Evolutionary conservation across 352 stramenopile genomes (phyloP), one percentile per base, ranked within the genome.

Genomic region (Pythium pyrilobum): DNA sequence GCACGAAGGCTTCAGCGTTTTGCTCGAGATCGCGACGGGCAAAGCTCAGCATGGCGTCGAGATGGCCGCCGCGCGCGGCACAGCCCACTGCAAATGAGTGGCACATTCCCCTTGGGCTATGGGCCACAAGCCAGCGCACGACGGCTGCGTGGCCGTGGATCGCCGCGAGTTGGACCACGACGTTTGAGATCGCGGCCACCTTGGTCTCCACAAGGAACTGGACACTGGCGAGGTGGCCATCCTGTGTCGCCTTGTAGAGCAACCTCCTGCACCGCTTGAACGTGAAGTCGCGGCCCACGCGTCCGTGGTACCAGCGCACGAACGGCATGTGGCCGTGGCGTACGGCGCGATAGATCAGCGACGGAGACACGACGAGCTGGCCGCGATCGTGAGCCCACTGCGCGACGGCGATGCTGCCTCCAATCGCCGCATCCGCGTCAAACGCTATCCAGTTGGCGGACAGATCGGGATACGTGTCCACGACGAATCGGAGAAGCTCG

Each of bases 131-230:
- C 43, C 43, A 51, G 7, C n/a, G 12, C 6, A 40, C 2, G 20
- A 51, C 10, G 9, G 27, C 27, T 1, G 2, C 13, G 10, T 51
- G 29, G n/a, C 43, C 43, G 4, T 39, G n/a, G 1, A 6, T 16
- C 7, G 43, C 29, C 2, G 43, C 43, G 2, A 6, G 18, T 15
- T 39, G 2, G 0, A 51, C 15, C 7, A 29, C 43, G 2, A 10
- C 3, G 0, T 10, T 4, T 2, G 28, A 29, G 5, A 33, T 7
- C 12, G 39, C 43, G 10, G 28, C 43, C 43, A 28, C 39, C 6
- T 29, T 29, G 18, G 32, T 51, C 43, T 51, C 43, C 2, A 51
- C 29, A 18, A 51, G 15, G 10, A 40, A 51, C 43, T 51, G 28
- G 7, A 51, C 28, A 36, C 28, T 40, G 18, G n/a, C 28, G 2